Base-by-base conservation (phyloP, 2,329 filamentous ascomycete genomes). In the Ceratocystis cacaofunesta region DNA sequence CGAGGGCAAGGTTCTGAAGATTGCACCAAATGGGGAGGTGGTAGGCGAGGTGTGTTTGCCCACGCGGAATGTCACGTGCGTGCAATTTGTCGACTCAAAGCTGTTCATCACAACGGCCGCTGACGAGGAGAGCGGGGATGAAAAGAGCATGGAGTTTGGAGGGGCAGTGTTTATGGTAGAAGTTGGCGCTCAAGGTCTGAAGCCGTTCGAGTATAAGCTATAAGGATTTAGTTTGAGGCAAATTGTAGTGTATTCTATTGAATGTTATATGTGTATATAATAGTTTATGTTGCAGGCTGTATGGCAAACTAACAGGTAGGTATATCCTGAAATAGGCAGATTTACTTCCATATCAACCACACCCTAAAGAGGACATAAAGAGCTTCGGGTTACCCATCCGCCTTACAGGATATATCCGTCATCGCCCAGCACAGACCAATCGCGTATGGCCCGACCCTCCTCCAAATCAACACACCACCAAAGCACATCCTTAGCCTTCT, bases 381-480 rank as follows among this genome's bases (percentile, higher is more conserved):
- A 46, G 5, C 19, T 36, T 64, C 28, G 7, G 36, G 10, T 8
- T 41, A 41, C 36, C 12, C 15, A 60, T 43, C 32, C 22, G 30
- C 43, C 52, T 32, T 66, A 68, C 17, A 68, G 64, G 60, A 88
- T 82, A 75, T 89, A 89, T 22, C 87, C 82, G 22, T 85, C 84
- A 62, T 80, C 79, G 2, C 83, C 85, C 32, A 90, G 80, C 69
- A 82, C 85, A 36, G 79, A 81, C 94, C 92, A 97, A 67, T 83
- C 82, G 66, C 94, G 84, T 61, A 96, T 82, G 0, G 87, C 90
- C 69, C 84, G 85, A 6, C 84, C 85, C 73, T 99, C 92, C 73
- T 97, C 94, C 36, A 99, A 79, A 75, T 96, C 91, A 12, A 99
- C 89, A 71, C 92, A 95, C 91, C 92, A 97, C 94, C 94, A 97